These are phyloP conservation scores for Hyparrhenia diplandra DNA, from an alignment of 176 grass and related monocot species.

Conservation along the genomic window DNA sequence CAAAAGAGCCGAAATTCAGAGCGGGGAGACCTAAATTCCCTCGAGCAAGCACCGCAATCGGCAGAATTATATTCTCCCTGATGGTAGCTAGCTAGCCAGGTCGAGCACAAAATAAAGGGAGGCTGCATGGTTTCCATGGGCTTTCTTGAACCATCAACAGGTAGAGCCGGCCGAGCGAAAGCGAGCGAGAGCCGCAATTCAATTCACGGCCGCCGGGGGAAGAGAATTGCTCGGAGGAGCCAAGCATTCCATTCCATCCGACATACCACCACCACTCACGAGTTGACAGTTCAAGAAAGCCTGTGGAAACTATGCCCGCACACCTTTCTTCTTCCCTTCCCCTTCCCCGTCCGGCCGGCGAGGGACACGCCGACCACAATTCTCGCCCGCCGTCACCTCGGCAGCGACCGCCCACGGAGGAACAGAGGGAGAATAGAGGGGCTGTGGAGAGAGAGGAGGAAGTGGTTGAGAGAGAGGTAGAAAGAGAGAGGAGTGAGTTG, in stretches of 20 bases:
- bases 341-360: neutral
- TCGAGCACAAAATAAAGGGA: too few species aligned
- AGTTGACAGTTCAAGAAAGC: slow-evolving; percentile 99
- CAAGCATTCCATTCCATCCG: neutral
- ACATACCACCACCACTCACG: neutral
- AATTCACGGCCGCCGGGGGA: neutral
- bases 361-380: neutral
- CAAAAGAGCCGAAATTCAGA: slow-evolving; percentile 15
- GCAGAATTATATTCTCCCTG: neutral
- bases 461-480: slow-evolving; percentile 25
- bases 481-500: neutral
- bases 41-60: too few species aligned
- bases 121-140: slow-evolving; percentile 76
- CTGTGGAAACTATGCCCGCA: slow-evolving; percentile 82
- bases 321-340: slow-evolving; percentile 43
- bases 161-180: slow-evolving; percentile 19
- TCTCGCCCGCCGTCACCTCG: neutral
- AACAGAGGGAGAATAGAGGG: neutral
- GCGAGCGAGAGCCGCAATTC: slow-evolving; percentile 2
- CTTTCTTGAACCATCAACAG: slow-evolving; percentile 98
- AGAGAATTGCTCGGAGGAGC: slow-evolving; percentile 34
- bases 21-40: neutral
- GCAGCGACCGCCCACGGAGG: neutral
- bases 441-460: neutral
- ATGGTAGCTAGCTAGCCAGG: too few species aligned